These are phyloP conservation scores for Fusarium clavum DNA, from an alignment of 2,329 filamentous ascomycete genomes.

Conservation along the genomic window DNA sequence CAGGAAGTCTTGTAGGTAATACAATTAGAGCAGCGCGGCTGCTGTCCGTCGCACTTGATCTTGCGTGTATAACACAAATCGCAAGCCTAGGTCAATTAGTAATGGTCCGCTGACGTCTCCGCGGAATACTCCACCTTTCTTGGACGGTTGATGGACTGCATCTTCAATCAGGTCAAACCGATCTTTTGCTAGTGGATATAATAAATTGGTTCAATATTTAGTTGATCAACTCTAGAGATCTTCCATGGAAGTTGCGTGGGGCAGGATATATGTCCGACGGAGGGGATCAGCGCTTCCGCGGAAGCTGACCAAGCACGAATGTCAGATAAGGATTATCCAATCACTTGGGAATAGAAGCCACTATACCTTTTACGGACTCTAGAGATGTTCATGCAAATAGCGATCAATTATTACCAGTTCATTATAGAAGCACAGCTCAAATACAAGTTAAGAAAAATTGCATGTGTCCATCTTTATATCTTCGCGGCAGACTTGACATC, in stretches of 20 bases:
- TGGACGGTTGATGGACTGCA: neutral
- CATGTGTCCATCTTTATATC: neutral
- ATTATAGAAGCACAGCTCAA: no score
- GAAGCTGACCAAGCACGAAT: slow-evolving; percentile 16
- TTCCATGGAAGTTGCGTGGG: neutral
- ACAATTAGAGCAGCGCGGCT: slow-evolving; percentile 14
- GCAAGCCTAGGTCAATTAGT: slow-evolving; percentile 3
- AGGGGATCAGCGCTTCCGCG: slow-evolving; percentile 7
- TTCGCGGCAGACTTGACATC: no score
- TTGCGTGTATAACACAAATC: slow-evolving; percentile 21
- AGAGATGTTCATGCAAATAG: neutral
- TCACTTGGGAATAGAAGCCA: accelerated
- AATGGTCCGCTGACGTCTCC: neutral
- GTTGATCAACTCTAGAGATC: no score
- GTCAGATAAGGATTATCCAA: neutral
- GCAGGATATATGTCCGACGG: neutral
- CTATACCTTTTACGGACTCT: neutral
- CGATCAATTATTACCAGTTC: neutral
- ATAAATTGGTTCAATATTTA: accelerated
- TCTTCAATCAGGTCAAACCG: accelerated
- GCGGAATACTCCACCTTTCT: neutral
- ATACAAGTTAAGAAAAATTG: neutral
- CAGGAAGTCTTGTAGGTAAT: neutral
- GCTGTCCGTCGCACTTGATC: slow-evolving; percentile 14
- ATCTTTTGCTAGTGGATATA: accelerated